Conservation (phyloP, 176 grass and related monocot genomes). For the Eragrostis curvula region DNA sequence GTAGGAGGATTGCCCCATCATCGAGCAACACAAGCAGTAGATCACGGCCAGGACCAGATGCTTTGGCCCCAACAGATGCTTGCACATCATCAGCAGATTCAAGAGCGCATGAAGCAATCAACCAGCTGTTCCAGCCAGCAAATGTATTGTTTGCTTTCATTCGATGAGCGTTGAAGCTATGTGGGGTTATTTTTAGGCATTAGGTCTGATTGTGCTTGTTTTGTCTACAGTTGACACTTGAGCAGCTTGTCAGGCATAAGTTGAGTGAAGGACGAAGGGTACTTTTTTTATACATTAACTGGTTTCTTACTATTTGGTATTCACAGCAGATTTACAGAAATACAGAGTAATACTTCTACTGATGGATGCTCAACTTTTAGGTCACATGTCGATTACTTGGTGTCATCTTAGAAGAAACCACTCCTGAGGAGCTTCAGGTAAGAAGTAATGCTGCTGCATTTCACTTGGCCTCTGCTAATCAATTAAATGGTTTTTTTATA, state of each 20-base stretch:
- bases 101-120: constrained; percentile 83
- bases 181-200: background rate
- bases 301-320: constrained; percentile 10
- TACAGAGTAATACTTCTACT: background rate
- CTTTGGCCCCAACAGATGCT: constrained; percentile 59
- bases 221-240: constrained; percentile 79
- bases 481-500: constrained; percentile 31
- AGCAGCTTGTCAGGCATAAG: constrained; percentile 99
- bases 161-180: constrained; percentile 27
- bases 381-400: constrained; percentile 91
- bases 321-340: constrained; percentile 13
- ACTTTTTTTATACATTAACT: constrained; percentile 20
- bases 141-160: constrained; percentile 61
- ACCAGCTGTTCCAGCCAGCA: constrained; percentile 92
- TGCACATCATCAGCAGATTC: constrained; percentile 85
- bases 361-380: constrained; percentile 48
- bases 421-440: constrained; percentile 98
- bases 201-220: constrained; percentile 40
- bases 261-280: constrained; percentile 95
- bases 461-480: constrained; percentile 17
- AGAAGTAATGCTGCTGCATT: constrained; percentile 35
- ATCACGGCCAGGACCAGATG: constrained; percentile 52
- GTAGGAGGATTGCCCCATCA: constrained; percentile 55
- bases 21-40: constrained; percentile 64
- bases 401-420: constrained; percentile 90